Evolutionary conservation across 495 filamentous ascomycete species (phyloP), one percentile per base, ranked within the genome.

Genomic region (Podospora appendiculata): DNA sequence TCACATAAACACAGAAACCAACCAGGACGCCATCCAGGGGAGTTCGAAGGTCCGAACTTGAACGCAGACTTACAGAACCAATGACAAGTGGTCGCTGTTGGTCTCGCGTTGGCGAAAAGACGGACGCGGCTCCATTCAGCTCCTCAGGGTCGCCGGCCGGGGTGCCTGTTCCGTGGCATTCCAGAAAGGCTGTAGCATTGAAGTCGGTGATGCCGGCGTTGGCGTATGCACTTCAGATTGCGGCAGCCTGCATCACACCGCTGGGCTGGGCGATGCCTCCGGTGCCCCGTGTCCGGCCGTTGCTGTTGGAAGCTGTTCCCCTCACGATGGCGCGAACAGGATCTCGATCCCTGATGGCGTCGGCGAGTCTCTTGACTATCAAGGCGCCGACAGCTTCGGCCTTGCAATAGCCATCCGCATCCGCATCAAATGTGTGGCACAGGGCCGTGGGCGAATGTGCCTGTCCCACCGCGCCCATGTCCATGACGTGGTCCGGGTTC

Each of bases 251-350:
- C 0, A 76, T 74, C 6, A 65, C 62, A 4, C 50, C 51, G 47
- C 59, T 77, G 0, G 82, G 81, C 40, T 72, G 54, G 0, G 72
- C 76, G 25, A 82, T 79, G 3, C 73, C 72, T 2, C 63, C 56
- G 1, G 68, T 70, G 8, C 41, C 41, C 41, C 17, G 13, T 3
- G 62, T 62, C 8, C 70, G 67, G 16, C 78, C 77, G 52, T 83
- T 74, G 25, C 73, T 58, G 48, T 83, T 83, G 25, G 73, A 48
- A 0, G 63, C 67, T 8, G 72, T 71, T 0, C 66, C 73, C 4
- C 75, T 69, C 42, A 88, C 75, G 0, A 87, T 66, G 5, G 72
- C 77, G 14, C 81, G 68, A 34, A 86, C 78, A 0, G 75, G 72
- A 39, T 77, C 68, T 8, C 67, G 59, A 45, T 76, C 72, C 1